phyloP scores from a whole-genome alignment of 192 early-diverging fungal genomes.

The Funneliformis geosporum region DNA sequence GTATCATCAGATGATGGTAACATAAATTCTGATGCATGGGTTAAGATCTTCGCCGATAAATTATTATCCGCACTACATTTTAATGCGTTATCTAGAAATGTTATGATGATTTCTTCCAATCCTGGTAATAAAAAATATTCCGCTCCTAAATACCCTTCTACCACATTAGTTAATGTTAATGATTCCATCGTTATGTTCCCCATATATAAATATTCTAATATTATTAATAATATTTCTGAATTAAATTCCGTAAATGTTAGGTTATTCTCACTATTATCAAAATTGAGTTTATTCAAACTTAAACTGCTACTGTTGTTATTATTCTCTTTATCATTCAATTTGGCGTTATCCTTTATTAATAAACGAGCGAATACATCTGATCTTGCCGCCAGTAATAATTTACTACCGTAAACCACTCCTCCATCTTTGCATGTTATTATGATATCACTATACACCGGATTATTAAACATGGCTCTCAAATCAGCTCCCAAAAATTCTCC shows the following conservation, averaged over 20 bases:
- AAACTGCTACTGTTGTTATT: background rate
- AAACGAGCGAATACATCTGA: conserved; percentile 12
- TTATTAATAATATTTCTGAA: conserved; percentile 6
- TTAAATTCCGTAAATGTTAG: conserved; percentile 20
- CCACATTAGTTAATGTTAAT: conserved; percentile 6
- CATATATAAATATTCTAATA: conserved; percentile 31
- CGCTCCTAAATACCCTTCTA: conserved; percentile 18
- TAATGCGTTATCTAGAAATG: conserved; percentile 9
- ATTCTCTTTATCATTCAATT: background rate
- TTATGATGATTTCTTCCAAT: conserved; percentile 13
- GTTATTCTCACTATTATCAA: background rate
- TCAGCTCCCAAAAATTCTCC: conserved; percentile 11
- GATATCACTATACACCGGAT: conserved; percentile 15
- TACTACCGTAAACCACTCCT: background rate
- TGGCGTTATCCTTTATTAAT: background rate
- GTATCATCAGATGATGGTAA: background rate
- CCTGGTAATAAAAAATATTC: conserved; percentile 13
- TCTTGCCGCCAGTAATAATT: conserved; percentile 22
- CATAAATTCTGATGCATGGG: conserved; percentile 16
- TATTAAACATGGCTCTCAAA: conserved; percentile 2
- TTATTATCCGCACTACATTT: conserved; percentile 17
- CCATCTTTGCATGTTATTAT: conserved; percentile 1
- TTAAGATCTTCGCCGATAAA: conserved; percentile 11
- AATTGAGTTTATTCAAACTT: background rate
- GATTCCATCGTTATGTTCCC: background rate